These are phyloP conservation scores for Rhodocollybia butyracea DNA, from an alignment of 768 basidiomycete genomes.

Conservation along the genomic window DNA sequence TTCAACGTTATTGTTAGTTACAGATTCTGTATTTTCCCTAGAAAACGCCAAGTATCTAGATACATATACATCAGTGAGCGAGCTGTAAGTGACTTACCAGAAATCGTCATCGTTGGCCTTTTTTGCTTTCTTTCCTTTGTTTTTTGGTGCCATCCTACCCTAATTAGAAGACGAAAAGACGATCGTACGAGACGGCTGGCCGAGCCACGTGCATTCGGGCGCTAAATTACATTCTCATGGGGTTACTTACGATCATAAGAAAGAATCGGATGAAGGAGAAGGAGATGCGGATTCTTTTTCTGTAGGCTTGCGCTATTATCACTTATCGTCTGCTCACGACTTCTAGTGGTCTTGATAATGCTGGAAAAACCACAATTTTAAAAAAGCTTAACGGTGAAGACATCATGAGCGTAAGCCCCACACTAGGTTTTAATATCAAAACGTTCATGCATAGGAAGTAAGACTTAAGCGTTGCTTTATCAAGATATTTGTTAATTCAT, in stretches of 20 bases:
- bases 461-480: slow-evolving; percentile 18
- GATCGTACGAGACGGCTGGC: not conserved
- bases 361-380: slow-evolving; percentile 96
- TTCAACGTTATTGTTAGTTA: slow-evolving; percentile 39
- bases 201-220: too few species aligned
- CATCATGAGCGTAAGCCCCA: slow-evolving; percentile 84
- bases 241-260: slow-evolving; percentile 92
- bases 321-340: not conserved
- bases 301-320: slow-evolving; percentile 44
- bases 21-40: slow-evolving; percentile 63
- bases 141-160: slow-evolving; percentile 48
- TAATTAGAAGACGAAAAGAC: not conserved
- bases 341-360: slow-evolving; percentile 91
- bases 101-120: slow-evolving; percentile 77
- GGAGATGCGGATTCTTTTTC: slow-evolving; percentile 94
- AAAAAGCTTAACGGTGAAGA: slow-evolving; percentile 95
- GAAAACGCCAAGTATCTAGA: slow-evolving; percentile 3
- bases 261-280: slow-evolving; percentile 95
- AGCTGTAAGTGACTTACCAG: slow-evolving; percentile 50
- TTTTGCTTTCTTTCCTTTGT: slow-evolving; percentile 87
- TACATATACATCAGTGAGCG: not conserved
- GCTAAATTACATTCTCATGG: slow-evolving; percentile 59
- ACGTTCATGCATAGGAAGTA: slow-evolving; percentile 90
- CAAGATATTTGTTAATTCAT: not conserved
- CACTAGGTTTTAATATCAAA: slow-evolving; percentile 98